Percentiles rank a stretch among this genome's conserved stretches.
Conservation (phyloP, 2,329 filamentous ascomycete genomes). For the Monosporascus sp. region DNA sequence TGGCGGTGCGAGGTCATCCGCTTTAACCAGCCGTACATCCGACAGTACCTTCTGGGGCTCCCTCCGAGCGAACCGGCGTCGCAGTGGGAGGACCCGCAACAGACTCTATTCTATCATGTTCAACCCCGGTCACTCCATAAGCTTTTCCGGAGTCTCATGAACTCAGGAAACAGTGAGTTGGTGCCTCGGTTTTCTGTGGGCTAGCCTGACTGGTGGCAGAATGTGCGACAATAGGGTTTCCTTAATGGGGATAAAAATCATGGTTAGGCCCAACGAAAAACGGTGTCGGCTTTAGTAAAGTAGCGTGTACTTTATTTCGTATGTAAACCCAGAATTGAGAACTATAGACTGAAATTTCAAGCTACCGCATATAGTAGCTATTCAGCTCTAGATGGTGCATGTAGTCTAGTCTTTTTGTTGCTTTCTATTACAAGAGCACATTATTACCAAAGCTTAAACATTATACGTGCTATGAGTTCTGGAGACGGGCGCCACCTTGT, state of each 20-base stretch:
- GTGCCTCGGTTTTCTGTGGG: not conserved
- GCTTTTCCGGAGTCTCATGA: not conserved
- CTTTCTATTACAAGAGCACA: too few species aligned
- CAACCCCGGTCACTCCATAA: not conserved
- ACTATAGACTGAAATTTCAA: too few species aligned
- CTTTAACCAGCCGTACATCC: not conserved
- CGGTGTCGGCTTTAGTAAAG: too few species aligned
- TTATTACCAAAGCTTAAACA: too few species aligned
- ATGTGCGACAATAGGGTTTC: not conserved
- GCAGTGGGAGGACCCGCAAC: constrained; percentile 25
- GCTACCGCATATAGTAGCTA: too few species aligned
- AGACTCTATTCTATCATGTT: constrained; percentile 15
- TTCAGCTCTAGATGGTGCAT: too few species aligned
- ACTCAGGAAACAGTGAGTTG: not conserved
- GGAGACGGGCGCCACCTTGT: too few species aligned
- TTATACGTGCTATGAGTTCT: too few species aligned
- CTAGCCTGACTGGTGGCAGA: not conserved
- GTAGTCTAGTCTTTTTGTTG: too few species aligned
- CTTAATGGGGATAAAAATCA: not conserved
- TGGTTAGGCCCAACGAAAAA: not conserved
- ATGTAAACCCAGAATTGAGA: too few species aligned
- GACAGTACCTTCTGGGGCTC: not conserved
- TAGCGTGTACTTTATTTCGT: too few species aligned
- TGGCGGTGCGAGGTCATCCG: not conserved
- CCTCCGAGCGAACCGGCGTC: too few species aligned